Evolutionary conservation across 352 stramenopile genomes (phyloP), one percentile per base, ranked within the genome.

Genomic region (Globisporangium cystogenes): DNA sequence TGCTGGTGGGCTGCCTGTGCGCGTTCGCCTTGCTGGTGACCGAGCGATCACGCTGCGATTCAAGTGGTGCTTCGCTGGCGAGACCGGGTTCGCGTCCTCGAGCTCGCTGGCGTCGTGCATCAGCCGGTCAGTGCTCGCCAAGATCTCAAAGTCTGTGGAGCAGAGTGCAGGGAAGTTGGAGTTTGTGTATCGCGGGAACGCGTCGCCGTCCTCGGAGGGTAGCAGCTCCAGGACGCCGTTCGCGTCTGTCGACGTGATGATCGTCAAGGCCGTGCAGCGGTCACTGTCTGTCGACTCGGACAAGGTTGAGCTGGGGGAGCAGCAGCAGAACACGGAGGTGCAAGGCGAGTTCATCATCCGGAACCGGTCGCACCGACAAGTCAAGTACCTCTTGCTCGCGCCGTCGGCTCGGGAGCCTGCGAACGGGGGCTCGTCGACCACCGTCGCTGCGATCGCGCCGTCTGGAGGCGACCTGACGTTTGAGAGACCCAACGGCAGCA

Each of bases 341-440:
- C 59, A 70, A 37, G 76, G 81, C 11, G 55, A 88, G 27, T 70
- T 93, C 48, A 57, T 90, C 40, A 63, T 95, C 24, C 61, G 67
- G 31, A 95, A 93, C 53, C 67, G 71, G 35, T 92, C 79, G 20
- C 65, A 70, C 27, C 76, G 89, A 48, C 40, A 67, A 10, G 69
- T 86, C 3, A 86, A 93, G 49, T 95, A 84, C 42, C 66, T 95
- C 3, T 61, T 95, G 43, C 44, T 95, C 10, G 68, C 72, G 15
- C 60, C 75, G 18, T 74, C 70, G 40, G 31, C 42, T 35, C 72
- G 72, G 26, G 74, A 86, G 48, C 63, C 70, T 35, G 41, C 36
- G 33, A 64, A 39, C 14, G 33, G 33, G 14, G 33, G 33, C 7
- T 51, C 45, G 20, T 18, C 29, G 47, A 48, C 6, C 43, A 48